Conservation (phyloP, 1,139 yeast species). For the Wickerhamomyces sp. region DNA sequence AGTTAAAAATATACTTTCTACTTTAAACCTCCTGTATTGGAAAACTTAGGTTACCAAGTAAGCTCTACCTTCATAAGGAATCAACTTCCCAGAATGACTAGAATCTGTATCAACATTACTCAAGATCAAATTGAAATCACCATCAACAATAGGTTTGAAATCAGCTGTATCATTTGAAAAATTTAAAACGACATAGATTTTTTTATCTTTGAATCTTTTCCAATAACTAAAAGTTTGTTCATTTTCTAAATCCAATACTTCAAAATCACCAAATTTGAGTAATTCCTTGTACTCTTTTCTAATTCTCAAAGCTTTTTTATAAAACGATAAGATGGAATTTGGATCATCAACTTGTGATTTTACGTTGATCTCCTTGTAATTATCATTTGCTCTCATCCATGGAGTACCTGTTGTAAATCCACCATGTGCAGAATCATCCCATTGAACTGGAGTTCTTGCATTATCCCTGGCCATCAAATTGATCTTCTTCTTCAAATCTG, state of each 20-base stretch:
- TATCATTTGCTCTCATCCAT: slow-evolving; percentile 52
- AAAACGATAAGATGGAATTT: slow-evolving; percentile 42
- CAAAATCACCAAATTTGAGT: slow-evolving; percentile 44
- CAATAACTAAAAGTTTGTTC: slow-evolving; percentile 34
- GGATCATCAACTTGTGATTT: slow-evolving; percentile 42
- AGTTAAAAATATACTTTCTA: too few relatives aligned
- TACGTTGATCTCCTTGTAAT: slow-evolving; percentile 45
- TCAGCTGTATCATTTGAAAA: slow-evolving; percentile 28
- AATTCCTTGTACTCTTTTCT: slow-evolving; percentile 43
- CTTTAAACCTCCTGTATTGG: too few relatives aligned
- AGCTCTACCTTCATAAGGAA: slow-evolving; percentile 38
- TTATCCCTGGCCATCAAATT: slow-evolving; percentile 45
- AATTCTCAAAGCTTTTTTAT: slow-evolving; percentile 36
- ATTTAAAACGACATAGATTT: slow-evolving; percentile 41
- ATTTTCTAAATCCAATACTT: slow-evolving; percentile 36
- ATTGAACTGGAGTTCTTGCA: slow-evolving; percentile 56
- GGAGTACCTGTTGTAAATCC: slow-evolving; percentile 49
- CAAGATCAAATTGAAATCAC: slow-evolving; percentile 29
- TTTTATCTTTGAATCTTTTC: slow-evolving; percentile 28
- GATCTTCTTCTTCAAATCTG: slow-evolving; percentile 30
- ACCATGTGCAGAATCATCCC: slow-evolving; percentile 40
- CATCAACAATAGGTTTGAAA: slow-evolving; percentile 30
- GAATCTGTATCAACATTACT: slow-evolving; percentile 20
- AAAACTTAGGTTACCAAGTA: slow-evolving; percentile 18
- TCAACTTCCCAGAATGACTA: slow-evolving; percentile 25